These are phyloP conservation scores for Paralagenidium karlingii DNA, from an alignment of 352 stramenopile species.

Conservation along the genomic window DNA sequence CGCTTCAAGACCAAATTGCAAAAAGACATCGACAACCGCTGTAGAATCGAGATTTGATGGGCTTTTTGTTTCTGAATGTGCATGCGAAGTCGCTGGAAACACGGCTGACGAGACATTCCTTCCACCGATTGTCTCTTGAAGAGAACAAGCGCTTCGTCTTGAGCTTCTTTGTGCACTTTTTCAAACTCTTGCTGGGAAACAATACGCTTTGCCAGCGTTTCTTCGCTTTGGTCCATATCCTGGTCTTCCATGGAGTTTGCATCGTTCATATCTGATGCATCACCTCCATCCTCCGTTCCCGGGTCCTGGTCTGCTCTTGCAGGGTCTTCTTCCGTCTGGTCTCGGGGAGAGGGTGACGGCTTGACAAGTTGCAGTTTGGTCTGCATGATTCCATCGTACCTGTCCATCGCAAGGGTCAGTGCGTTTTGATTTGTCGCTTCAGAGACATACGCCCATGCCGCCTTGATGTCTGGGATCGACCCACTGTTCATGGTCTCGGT, in stretches of 20 bases:
- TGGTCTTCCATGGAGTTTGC: too few species aligned
- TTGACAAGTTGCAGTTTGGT: not conserved
- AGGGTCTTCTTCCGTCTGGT: not conserved
- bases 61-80: constrained; percentile 53
- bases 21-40: constrained; percentile 7
- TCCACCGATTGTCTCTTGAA: constrained; percentile 67
- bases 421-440: constrained; percentile 63
- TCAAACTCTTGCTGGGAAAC: constrained; percentile 63
- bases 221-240: not conserved
- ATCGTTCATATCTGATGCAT: constrained; percentile 3
- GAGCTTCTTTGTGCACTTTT: constrained; percentile 50
- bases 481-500: constrained; percentile 69
- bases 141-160: constrained; percentile 47
- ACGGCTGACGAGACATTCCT: constrained; percentile 29
- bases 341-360: too few species aligned
- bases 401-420: constrained; percentile 27
- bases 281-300: too few species aligned
- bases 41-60: constrained; percentile 31
- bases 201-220: constrained; percentile 7
- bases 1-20: too few species aligned
- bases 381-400: constrained; percentile 43
- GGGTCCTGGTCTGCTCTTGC: not conserved
- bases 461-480: constrained; percentile 67
- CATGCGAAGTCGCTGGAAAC: constrained; percentile 66
- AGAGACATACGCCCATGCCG: constrained; percentile 71